Conservation (phyloP, 2,329 filamentous ascomycete genomes). For the Phialophora verrucosa region DNA sequence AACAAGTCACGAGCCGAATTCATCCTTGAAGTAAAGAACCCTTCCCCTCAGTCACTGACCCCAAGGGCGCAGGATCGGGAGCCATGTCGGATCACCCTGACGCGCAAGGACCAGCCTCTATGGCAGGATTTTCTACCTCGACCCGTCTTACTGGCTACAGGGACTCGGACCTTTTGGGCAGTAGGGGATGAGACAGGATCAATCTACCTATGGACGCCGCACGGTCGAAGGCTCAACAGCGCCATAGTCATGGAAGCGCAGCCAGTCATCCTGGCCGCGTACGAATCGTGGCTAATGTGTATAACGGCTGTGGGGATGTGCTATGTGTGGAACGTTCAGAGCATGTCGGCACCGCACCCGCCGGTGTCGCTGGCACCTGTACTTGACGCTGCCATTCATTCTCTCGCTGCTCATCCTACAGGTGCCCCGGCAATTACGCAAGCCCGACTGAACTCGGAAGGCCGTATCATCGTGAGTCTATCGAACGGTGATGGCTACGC, state of each 20-base stretch:
- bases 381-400: constrained; percentile 81
- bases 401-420: constrained; percentile 78
- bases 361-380: constrained; percentile 88
- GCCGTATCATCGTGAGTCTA: constrained; percentile 84
- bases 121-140: constrained; percentile 95
- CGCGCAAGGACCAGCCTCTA: constrained; percentile 76
- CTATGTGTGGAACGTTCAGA: constrained; percentile 91
- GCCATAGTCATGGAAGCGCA: constrained; percentile 88
- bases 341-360: constrained; percentile 81
- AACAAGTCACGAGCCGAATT: constrained; percentile 69
- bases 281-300: constrained; percentile 86
- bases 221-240: constrained; percentile 83
- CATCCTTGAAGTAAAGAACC: constrained; percentile 88
- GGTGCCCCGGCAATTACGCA: constrained; percentile 85
- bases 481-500: constrained; percentile 94
- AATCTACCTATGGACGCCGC: constrained; percentile 88
- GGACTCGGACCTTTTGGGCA: constrained; percentile 88
- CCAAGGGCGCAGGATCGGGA: constrained; percentile 71
- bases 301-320: constrained; percentile 87
- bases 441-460: constrained; percentile 85
- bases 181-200: constrained; percentile 92
- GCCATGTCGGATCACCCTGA: constrained; percentile 81
- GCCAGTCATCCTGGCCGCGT: constrained; percentile 89
- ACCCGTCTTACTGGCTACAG: constrained; percentile 86
- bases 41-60: constrained; percentile 64